Conservation (phyloP, 2,329 filamentous ascomycete genomes). For the Trichoderma polysporum region DNA sequence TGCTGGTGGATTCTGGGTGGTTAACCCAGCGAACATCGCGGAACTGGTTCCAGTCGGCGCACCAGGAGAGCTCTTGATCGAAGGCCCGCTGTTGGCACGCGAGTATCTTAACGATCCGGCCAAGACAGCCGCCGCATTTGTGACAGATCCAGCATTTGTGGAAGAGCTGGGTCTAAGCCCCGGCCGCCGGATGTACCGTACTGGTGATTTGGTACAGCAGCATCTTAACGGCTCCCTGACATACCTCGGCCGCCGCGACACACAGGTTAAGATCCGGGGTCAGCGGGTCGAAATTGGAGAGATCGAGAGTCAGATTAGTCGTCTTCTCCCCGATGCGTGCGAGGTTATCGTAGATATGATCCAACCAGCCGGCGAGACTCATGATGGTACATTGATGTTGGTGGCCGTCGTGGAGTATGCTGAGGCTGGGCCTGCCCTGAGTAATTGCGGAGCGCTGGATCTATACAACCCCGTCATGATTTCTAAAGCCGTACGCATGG, state of each 20-base stretch:
- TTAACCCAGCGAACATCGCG: neutral
- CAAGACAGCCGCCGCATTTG: slow-evolving; percentile 35
- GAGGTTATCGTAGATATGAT: neutral
- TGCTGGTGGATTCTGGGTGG: too few relatives aligned
- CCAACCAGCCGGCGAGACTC: neutral
- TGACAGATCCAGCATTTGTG: slow-evolving; percentile 24
- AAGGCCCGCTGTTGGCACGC: slow-evolving; percentile 37
- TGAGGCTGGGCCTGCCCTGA: neutral
- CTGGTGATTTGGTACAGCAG: slow-evolving; percentile 43
- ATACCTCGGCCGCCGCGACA: slow-evolving; percentile 5
- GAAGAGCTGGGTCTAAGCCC: neutral
- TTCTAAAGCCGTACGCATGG: neutral
- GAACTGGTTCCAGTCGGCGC: slow-evolving; percentile 15
- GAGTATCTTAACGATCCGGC: slow-evolving; percentile 47
- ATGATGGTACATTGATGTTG: neutral
- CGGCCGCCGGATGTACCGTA: slow-evolving; percentile 38
- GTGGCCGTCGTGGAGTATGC: neutral
- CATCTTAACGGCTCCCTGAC: neutral
- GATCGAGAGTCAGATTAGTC: neutral
- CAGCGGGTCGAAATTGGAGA: slow-evolving; percentile 6
- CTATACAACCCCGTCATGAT: too few relatives aligned
- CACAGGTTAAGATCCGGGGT: slow-evolving; percentile 3
- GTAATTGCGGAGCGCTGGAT: too few relatives aligned
- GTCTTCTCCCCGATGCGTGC: neutral
- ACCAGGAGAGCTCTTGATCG: slow-evolving; percentile 15